Conservation (phyloP, 345 rosid species). For the Anastatica hierochuntica region DNA sequence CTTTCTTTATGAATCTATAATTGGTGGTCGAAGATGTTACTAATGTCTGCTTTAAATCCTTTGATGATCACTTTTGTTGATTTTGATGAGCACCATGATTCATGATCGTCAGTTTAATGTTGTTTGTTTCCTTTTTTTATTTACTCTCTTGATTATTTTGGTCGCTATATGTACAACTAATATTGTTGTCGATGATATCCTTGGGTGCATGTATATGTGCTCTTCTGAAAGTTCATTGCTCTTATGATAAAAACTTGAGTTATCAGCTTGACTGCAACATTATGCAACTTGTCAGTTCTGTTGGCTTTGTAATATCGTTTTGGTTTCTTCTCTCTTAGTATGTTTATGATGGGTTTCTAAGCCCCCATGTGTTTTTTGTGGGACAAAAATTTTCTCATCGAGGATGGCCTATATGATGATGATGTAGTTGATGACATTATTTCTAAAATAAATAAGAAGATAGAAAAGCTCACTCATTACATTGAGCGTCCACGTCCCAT, state of each 20-base stretch:
- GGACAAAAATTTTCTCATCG: slow-evolving; percentile 57
- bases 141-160: neutral
- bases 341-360: slow-evolving; percentile 7
- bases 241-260: neutral
- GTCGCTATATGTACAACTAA: neutral
- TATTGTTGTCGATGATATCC: neutral
- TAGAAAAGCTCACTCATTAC: slow-evolving; percentile 66
- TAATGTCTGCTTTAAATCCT: too few relatives aligned
- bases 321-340: neutral
- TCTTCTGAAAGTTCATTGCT: neutral
- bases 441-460: slow-evolving; percentile 41
- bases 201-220: neutral
- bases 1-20: too few relatives aligned
- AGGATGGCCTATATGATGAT: slow-evolving; percentile 45
- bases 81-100: too few relatives aligned
- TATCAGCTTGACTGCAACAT: too few relatives aligned
- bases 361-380: slow-evolving; percentile 21
- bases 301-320: slow-evolving; percentile 8
- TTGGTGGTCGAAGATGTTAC: too few relatives aligned
- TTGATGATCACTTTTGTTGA: too few relatives aligned
- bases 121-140: neutral
- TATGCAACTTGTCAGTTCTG: too few relatives aligned
- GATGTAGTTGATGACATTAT: slow-evolving; percentile 35
- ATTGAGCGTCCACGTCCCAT: slow-evolving; percentile 89
- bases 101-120: neutral